Base-by-base conservation (phyloP, 2,329 filamentous ascomycete species). In the Fusarium proliferatum region DNA sequence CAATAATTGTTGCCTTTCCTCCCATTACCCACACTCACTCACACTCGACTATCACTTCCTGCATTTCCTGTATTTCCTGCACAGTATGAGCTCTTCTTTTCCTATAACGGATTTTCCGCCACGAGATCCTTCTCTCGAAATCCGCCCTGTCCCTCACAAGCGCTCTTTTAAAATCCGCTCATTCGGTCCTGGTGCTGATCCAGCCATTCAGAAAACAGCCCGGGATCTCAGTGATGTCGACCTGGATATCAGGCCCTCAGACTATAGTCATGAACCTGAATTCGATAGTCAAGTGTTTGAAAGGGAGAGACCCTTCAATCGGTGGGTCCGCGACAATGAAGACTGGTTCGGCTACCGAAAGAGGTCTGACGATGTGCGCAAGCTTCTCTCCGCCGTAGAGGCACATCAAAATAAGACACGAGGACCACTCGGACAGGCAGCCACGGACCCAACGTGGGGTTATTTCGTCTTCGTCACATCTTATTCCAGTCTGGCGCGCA, bases 361-460 rank as follows among this genome's bases (percentile, higher is more conserved):
- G 42, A 52, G 62, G 33, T 43, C 38, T 17, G 67, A 70, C 43
- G 60, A 65, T 13, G 53, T 49, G 33, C 66, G 67, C n/a, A 70
- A 60, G n/a, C 66, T 70, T 60, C 59, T 70, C 38, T 65, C 46
- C 19, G 42, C 45, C 23, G 30, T 66, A 42, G 51, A 71, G n/a
- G 38, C 21, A 13, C 52, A 58, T n/a, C 43, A 57, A n/a, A 48
- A 59, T 16, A 65, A 51, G 38, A 55, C 30, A 13, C 46, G 45
- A 30, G 53, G 66, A 26, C 53, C 53, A 12, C 38, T 65, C 15
- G 34, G 45, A 15, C 55, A 63, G 41, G 33, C 38, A 17, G 15
- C 12, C 21, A 59, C 60, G 33, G 67, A 68, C n/a, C 68, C 69
- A 34, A 73, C 71, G 21, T 73, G 71, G 71, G 71, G 71, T 2